These are phyloP conservation scores for Entelexis paramagnoliae DNA, from an alignment of 1,139 yeast species.

Conservation along the genomic window DNA sequence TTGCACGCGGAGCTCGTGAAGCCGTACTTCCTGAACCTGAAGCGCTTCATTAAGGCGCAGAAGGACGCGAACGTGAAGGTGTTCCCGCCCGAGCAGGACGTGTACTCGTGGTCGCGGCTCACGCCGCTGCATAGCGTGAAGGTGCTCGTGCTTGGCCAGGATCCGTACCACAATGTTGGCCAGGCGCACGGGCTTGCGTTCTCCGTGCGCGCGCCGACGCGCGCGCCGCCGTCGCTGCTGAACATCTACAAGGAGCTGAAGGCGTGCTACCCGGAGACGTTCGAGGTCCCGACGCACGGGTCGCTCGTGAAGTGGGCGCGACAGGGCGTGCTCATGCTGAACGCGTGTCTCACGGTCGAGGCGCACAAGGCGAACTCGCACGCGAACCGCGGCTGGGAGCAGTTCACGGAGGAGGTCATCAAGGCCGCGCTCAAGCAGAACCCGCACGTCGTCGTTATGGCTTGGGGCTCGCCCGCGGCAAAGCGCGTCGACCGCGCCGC, in stretches of 20 bases:
- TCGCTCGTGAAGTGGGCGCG: conserved; percentile 75
- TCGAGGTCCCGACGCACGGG: conserved; percentile 51
- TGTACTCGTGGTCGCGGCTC: conserved; percentile 88
- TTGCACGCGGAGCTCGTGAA: conserved; percentile 66
- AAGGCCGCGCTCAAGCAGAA: conserved; percentile 39
- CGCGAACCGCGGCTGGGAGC: conserved; percentile 87
- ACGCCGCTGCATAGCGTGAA: conserved; percentile 69
- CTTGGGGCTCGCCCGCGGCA: conserved; percentile 95
- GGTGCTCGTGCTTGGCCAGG: conserved; percentile 86
- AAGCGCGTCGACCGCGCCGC: conserved; percentile 45
- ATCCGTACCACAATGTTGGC: conserved; percentile 83
- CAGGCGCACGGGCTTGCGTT: conserved; percentile 98
- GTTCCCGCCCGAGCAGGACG: conserved; percentile 66
- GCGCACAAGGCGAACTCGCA: conserved; percentile 94
- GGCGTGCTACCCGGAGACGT: conserved; percentile 58
- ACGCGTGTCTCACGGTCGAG: conserved; percentile 82
- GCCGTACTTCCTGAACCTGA: conserved; percentile 72
- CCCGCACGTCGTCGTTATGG: conserved; percentile 52
- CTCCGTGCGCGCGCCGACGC: conserved; percentile 73
- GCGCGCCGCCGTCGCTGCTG: conserved; percentile 79
- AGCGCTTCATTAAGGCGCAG: conserved; percentile 41
- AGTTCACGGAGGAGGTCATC: conserved; percentile 66
- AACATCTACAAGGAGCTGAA: conserved; percentile 76
- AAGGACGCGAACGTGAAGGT: conserved; percentile 30
- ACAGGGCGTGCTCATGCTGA: conserved; percentile 79